phyloP scores from a whole-genome alignment of 1,284 basidiomycete species.

The Xerocomus amazonicus region DNA sequence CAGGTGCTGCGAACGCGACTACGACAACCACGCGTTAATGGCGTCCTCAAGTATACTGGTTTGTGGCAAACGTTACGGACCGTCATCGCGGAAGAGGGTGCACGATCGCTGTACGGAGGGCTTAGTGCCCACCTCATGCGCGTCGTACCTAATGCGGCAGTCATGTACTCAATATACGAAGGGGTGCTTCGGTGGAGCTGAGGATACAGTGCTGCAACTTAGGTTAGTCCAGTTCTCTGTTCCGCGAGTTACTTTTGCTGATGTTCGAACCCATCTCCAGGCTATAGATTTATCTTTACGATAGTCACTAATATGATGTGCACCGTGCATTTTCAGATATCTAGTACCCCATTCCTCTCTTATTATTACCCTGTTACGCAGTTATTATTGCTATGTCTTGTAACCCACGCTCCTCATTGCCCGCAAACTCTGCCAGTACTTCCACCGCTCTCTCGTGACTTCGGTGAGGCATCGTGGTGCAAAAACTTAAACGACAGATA shows the following conservation, averaged over 20 bases:
- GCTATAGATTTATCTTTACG: constrained; percentile 17
- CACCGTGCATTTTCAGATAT: not conserved
- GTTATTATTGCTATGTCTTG: constrained; percentile 17
- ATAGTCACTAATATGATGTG: constrained; percentile 14
- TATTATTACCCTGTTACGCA: constrained; percentile 12
- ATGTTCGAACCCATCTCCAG: not conserved
- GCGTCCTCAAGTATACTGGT: constrained; percentile 82
- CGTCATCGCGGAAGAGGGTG: constrained; percentile 89
- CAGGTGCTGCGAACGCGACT: constrained; percentile 90
- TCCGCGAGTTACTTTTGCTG: not conserved
- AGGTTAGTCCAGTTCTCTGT: not conserved
- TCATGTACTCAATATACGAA: constrained; percentile 92
- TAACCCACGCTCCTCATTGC: constrained; percentile 25
- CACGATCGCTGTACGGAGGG: constrained; percentile 84
- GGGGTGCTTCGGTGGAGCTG: constrained; percentile 61
- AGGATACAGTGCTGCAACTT: not conserved
- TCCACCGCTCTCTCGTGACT: constrained; percentile 27
- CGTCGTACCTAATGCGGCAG: constrained; percentile 94
- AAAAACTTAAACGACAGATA: too few species aligned
- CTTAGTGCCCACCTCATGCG: constrained; percentile 94
- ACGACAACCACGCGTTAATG: constrained; percentile 77
- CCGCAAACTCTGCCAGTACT: constrained; percentile 4
- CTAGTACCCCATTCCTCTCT: constrained; percentile 13
- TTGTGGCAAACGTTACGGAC: constrained; percentile 83
- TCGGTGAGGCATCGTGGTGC: too few species aligned